phyloP scores from a whole-genome alignment of 2,329 filamentous ascomycete genomes.

The Pseudogymnoascus sp. region DNA sequence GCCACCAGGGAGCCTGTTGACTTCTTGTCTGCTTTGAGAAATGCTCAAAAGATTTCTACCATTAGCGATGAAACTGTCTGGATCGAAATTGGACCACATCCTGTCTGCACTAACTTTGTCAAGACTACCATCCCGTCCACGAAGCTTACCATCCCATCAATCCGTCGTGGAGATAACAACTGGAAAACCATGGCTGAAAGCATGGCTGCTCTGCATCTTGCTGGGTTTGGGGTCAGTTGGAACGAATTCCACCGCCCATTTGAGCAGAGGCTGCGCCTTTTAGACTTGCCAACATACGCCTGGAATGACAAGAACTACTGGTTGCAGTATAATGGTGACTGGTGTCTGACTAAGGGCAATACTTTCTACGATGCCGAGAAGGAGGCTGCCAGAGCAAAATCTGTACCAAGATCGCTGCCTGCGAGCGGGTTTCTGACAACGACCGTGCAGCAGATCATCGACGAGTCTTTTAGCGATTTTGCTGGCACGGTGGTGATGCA shows the following conservation, averaged over 20 bases:
- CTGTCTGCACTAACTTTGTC: constrained; percentile 61
- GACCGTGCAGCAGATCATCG: constrained; percentile 48
- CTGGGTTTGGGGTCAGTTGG: constrained; percentile 58
- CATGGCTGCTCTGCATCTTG: constrained; percentile 59
- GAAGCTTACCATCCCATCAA: constrained; percentile 43
- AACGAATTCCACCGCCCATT: constrained; percentile 53
- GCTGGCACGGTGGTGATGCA: constrained; percentile 46
- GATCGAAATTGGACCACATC: constrained; percentile 67
- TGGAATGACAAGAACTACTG: constrained; percentile 58
- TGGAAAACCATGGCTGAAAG: constrained; percentile 50
- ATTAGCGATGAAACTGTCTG: constrained; percentile 62
- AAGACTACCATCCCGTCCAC: constrained; percentile 50
- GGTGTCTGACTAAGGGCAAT: constrained; percentile 56
- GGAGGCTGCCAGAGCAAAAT: constrained; percentile 29
- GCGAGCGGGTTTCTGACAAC: constrained; percentile 27
- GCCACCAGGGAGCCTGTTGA: constrained; percentile 65
- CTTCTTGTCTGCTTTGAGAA: constrained; percentile 57
- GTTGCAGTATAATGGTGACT: constrained; percentile 46
- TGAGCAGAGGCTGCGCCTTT: constrained; percentile 45
- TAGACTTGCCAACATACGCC: constrained; percentile 53
- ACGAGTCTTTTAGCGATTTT: constrained; percentile 46
- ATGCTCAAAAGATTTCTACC: constrained; percentile 50
- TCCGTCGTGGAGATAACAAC: constrained; percentile 49
- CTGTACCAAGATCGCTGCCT: constrained; percentile 20
- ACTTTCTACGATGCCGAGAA: constrained; percentile 44